phyloP scores from a whole-genome alignment of 495 filamentous ascomycete species.

The Aspergillus sclerotiicarbonarius region DNA sequence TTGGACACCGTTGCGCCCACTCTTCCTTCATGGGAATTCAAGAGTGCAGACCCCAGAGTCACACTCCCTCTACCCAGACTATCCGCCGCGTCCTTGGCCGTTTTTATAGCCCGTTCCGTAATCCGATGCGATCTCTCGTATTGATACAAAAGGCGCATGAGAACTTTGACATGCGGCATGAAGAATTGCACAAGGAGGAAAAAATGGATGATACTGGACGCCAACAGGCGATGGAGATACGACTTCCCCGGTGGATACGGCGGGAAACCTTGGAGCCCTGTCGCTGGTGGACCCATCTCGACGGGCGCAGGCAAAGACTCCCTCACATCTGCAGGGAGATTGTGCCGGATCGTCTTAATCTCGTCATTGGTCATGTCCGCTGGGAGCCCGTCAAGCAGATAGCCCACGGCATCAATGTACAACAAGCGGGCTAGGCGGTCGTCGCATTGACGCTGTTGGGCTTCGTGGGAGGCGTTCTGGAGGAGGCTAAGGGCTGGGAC shows the following conservation, averaged over 20 bases:
- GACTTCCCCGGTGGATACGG: constrained; percentile 28
- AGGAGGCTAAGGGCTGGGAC: constrained; percentile 38
- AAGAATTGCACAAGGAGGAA: constrained; percentile 57
- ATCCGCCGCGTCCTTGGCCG: constrained; percentile 50
- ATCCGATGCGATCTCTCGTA: constrained; percentile 66
- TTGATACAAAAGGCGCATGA: constrained; percentile 50
- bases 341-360: constrained; percentile 26
- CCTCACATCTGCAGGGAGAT: constrained; percentile 30
- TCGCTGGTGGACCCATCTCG: neutral
- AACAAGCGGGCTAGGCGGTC: constrained; percentile 57
- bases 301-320: constrained; percentile 10
- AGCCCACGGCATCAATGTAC: constrained; percentile 64
- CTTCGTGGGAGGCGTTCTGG: constrained; percentile 40
- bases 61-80: constrained; percentile 50
- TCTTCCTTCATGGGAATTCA: constrained; percentile 55
- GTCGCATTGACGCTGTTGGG: constrained; percentile 37
- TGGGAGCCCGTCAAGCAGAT: constrained; percentile 66
- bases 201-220: constrained; percentile 52
- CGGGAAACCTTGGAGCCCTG: neutral
- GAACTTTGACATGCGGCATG: constrained; percentile 56
- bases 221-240: constrained; percentile 57
- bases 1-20: constrained; percentile 51
- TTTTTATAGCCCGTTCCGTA: constrained; percentile 51
- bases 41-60: constrained; percentile 47
- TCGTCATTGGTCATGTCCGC: constrained; percentile 49